These are phyloP conservation scores for Penicillium sp. DNA, from an alignment of 2,329 filamentous ascomycete genomes.

Conservation along the genomic window DNA sequence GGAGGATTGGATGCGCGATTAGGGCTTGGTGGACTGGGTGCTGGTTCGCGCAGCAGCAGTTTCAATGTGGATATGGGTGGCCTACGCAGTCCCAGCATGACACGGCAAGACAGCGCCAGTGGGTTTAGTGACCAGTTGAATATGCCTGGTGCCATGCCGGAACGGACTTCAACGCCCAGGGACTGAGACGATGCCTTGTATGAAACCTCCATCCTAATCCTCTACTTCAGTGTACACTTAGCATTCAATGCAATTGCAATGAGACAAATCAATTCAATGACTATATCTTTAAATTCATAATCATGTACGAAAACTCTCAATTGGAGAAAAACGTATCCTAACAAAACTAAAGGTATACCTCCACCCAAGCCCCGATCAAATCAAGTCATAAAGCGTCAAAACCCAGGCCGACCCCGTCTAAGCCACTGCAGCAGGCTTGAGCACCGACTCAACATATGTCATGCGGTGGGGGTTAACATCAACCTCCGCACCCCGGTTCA, in stretches of 20 bases:
- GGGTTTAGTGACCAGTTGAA: slow-evolving; percentile 34
- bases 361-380: slow-evolving; percentile 1
- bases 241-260: neutral
- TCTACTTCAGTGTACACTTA: slow-evolving; percentile 1
- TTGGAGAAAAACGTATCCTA: neutral
- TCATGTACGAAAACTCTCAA: neutral
- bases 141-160: slow-evolving; percentile 42
- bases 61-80: slow-evolving; percentile 35
- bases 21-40: slow-evolving; percentile 34
- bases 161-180: slow-evolving; percentile 2
- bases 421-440: slow-evolving; percentile 25
- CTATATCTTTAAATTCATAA: neutral
- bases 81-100: slow-evolving; percentile 33
- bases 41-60: slow-evolving; percentile 34
- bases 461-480: slow-evolving; percentile 76
- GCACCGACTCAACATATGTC: slow-evolving; percentile 62
- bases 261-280: neutral
- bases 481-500: slow-evolving; percentile 76
- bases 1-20: slow-evolving; percentile 26
- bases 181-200: neutral
- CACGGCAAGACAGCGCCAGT: slow-evolving; percentile 31
- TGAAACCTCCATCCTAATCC: neutral
- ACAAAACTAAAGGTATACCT: neutral
- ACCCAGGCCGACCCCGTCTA: neutral
- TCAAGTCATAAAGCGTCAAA: slow-evolving; percentile 9